Evolutionary conservation across 805 yeast species (phyloP).

Genomic region (Candida montana): DNA sequence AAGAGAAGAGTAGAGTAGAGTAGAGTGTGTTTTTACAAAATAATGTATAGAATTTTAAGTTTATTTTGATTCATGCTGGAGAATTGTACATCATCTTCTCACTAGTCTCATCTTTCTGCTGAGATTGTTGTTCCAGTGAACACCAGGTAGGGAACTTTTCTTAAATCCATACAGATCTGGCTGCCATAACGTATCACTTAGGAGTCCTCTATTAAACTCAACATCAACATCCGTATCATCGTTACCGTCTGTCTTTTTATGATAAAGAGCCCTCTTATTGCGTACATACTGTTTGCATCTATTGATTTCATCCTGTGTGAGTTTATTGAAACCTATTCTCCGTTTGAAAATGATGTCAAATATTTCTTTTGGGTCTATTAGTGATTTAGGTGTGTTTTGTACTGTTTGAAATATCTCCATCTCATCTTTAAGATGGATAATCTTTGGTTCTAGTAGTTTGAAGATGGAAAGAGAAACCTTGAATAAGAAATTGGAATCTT

Average conservation of each 20-base stretch:
- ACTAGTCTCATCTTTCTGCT: conserved; percentile 48
- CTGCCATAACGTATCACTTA: conserved; percentile 29
- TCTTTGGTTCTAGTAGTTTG: conserved; percentile 65
- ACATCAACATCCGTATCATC: conserved; percentile 20
- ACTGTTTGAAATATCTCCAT: conserved; percentile 77
- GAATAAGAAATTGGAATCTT: conserved; percentile 82
- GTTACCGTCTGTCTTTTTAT: background rate
- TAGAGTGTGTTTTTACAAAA: conserved; percentile 21
- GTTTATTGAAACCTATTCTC: conserved; percentile 63
- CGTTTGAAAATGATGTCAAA: conserved; percentile 74
- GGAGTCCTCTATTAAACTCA: conserved; percentile 21
- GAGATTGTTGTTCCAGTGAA: conserved; percentile 58
- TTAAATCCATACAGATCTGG: conserved; percentile 40
- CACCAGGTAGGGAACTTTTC: conserved; percentile 39
- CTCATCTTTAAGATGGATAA: conserved; percentile 40
- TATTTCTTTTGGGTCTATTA: conserved; percentile 63
- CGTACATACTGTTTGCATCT: conserved; percentile 75
- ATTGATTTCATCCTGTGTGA: conserved; percentile 77
- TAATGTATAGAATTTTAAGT: too few species aligned
- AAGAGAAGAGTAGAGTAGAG: conserved; percentile 28
- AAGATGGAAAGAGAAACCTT: conserved; percentile 77
- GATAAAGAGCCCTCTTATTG: conserved; percentile 40
- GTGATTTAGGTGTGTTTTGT: conserved; percentile 72
- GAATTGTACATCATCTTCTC: conserved; percentile 21
- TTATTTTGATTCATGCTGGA: too few species aligned